Evolutionary conservation across 2,329 filamentous ascomycete species (phyloP), one percentile per base, ranked within the genome.

Genomic region (Alternaria triticimaculans): DNA sequence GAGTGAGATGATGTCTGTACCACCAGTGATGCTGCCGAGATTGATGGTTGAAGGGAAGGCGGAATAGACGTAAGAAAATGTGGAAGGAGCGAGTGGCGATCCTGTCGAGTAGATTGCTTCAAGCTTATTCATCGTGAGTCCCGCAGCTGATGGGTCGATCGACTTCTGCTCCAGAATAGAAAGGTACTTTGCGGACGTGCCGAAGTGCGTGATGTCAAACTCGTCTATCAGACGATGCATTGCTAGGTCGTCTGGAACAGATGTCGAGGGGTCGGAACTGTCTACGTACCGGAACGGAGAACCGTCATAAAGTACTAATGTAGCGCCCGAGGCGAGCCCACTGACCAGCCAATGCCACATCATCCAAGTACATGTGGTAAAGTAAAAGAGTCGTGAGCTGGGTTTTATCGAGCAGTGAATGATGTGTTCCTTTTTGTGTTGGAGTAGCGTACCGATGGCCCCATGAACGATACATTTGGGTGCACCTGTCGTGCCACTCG

Each of bases 271-370:
- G 30, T 80, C 67, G 28, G 58, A 63, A 10, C 54, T 20, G 14
- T 76, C 73, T 5, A 80, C 53, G 57, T 82, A 84, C 58, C 84
- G 83, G 84, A 98, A 98, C 0, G 96, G 96, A 0, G 93, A 97
- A 51, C 96, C 96, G 57, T 97, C 93, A 80, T 97, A 99, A 5
- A 98, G 86, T 20, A 98, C 86, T 12, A 98, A 84, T 0, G 93
- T 95, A 11, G 92, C 88, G 57, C 95, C 95, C 28, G 89, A 90
- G 10, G 94, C 92, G 5, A 98, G 88, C 6, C 90, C 93, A 1
- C 93, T 95, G 20, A 97, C 87, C 44, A 94, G 90, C 94, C 95
- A 98, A 79, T 98, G 95, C 94, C 94, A 97, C 95, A 98, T 98
- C 94, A 99, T 98, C 96, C 94, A 97, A 0, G 93, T 96, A 11